Base-by-base conservation (phyloP, 192 early-diverging fungal species). In the Funneliformis mosseae region DNA sequence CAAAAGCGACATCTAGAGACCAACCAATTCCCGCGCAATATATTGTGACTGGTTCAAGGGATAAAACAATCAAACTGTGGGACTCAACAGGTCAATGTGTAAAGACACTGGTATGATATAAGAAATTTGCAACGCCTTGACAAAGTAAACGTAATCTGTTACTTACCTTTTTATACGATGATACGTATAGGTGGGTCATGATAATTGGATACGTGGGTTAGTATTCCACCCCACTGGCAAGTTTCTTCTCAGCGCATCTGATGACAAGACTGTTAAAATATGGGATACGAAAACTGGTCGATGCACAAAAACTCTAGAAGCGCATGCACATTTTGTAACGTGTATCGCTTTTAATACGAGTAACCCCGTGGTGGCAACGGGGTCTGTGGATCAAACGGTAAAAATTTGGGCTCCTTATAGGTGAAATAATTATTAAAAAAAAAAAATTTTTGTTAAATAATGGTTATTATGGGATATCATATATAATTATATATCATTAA, bases 61-160 rank as follows among this genome's bases (percentile, higher is more conserved):
- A 99, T 84, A 97, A 97, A 76, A 93, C 94, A 0, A 90, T 99
- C 62, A 94, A 92, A 74, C 84, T 98, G 43, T 98, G 97, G 96
- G 94, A 97, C 70, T 77, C 87, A 0, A 80, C 86, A 33, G 88
- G 87, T 28, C 91, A 94, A 82, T 90, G 92, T 48, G 83, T 98
- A 38, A 88, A 90, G 68, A 95, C 93, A 1, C 87, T 98, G 85
- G 94, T 94, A 90, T 83, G 84, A 16, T 18, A 46, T 63, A 18
- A 43, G 25, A 76, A 7, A 43, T 46, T 60, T 39, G 10, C 39
- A 59, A 18, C 12, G 39, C 18, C 12, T 18, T 74, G 38, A 38
- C 42, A 14, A 80, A 28, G 7, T 46, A 27, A 27, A 38, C 42
- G 33, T 23, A 59, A 25, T 48, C 5, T 73, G 12, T n/a, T 39